Conservation (phyloP, 768 basidiomycete genomes). For the Suillus decipiens region DNA sequence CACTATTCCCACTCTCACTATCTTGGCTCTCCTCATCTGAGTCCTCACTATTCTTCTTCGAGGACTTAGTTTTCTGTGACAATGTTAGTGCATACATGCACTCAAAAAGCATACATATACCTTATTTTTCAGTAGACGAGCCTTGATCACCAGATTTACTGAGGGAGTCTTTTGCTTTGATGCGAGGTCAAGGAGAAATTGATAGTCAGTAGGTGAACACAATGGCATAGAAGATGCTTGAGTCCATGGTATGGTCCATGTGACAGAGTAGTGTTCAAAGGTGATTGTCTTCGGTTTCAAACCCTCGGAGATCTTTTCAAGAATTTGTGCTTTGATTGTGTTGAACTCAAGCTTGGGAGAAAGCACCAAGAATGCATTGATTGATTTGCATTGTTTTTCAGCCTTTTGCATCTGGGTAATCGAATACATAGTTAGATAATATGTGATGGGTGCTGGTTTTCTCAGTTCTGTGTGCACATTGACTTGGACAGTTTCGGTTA, state of each 20-base stretch:
- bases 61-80: not conserved
- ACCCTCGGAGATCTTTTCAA: conserved; percentile 6
- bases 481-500: not conserved
- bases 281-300: not conserved
- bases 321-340: conserved; percentile 9
- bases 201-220: not conserved
- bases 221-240: conserved; percentile 1
- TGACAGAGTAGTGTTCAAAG: not conserved
- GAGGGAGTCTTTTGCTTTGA: conserved; percentile 5
- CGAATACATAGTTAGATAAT: not conserved
- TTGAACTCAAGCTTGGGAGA: not conserved
- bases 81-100: not conserved
- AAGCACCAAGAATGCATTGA: not conserved
- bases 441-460: not conserved
- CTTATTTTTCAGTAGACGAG: not conserved
- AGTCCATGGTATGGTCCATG: not conserved
- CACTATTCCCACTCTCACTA: not conserved
- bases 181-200: not conserved
- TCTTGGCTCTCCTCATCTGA: not conserved
- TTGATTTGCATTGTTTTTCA: not conserved
- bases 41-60: not conserved
- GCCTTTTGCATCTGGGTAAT: not conserved
- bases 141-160: conserved; percentile 1
- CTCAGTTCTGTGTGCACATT: not conserved
- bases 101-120: not conserved